Evolutionary conservation across 176 grass and related monocot species (phyloP), one percentile per base, ranked within the genome.

Genomic region (Dendrocalamus sinicus): DNA sequence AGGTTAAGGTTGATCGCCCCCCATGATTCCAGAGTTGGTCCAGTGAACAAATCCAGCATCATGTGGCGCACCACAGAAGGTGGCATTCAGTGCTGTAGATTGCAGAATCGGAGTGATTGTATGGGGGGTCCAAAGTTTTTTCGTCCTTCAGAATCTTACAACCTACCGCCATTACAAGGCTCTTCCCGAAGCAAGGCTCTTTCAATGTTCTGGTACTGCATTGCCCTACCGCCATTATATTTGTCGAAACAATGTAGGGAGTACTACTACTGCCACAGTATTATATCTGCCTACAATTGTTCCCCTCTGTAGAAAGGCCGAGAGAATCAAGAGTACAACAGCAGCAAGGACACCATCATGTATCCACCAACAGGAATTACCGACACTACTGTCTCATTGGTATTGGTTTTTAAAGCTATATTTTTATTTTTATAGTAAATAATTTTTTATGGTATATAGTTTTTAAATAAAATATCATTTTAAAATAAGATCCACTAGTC

Each of bases 211-310:
- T 14, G 48, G 77, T 66, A 26, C 76, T 44, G 28, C 9, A 22
- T 44, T 75, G 32, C 20, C 77, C 85, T 26, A 73, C 76, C 7
- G 45, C 43, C 28, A 73, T 79, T 79, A 86, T 6, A n/a, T 54
- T 41, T 47, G 20, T 9, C 2, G n/a, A 50, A n/a, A 58, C 14
- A 22, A 67, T 20, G 53, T 55, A 67, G 5, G 8, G 28, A 17
- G 9, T n/a, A 19, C 2, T 22, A 1, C 57, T 59, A 1, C 6
- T 47, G 5, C 12, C 62, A 48, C 74, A 28, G 41, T 5, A 67
- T 32, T 28, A 46, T 2, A 70, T 23, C 37, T 58, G 55, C 55
- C 22, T 10, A 12, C n/a, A 6, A n/a, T 12, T 1, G 9, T 24
- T 61, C 58, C 22, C 11, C 60, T 63, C 11, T 11, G 57, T 60